Conservation (phyloP, 768 basidiomycete species). For the Tephrocybe rancida region DNA sequence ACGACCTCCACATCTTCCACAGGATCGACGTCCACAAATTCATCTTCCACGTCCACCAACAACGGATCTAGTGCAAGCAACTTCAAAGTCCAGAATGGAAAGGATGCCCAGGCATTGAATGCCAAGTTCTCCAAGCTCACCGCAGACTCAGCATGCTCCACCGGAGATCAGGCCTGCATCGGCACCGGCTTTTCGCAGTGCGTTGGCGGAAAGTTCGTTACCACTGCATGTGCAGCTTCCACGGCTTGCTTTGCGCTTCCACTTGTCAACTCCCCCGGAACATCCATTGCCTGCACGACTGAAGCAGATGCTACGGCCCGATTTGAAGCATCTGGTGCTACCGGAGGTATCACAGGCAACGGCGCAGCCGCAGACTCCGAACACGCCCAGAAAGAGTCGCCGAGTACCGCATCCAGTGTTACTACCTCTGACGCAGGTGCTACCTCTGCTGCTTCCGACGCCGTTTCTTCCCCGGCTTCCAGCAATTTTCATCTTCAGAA, state of each 20-base stretch:
- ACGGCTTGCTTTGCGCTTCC: slow-evolving; percentile 44
- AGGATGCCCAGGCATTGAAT: slow-evolving; percentile 40
- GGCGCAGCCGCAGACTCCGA: slow-evolving; percentile 1
- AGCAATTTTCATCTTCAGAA: slow-evolving; percentile 43
- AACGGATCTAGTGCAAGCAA: slow-evolving; percentile 7
- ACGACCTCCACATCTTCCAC: slow-evolving; percentile 9
- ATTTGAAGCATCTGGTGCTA: slow-evolving; percentile 37
- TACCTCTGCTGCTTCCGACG: slow-evolving; percentile 7
- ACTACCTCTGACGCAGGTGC: slow-evolving; percentile 13
- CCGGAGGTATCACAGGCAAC: slow-evolving; percentile 24
- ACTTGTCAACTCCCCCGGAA: slow-evolving; percentile 44
- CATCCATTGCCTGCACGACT: slow-evolving; percentile 42
- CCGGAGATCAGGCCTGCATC: slow-evolving; percentile 47
- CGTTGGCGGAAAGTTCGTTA: slow-evolving; percentile 39
- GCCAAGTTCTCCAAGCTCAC: slow-evolving; percentile 41
- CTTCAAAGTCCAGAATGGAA: slow-evolving; percentile 36
- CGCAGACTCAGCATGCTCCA: slow-evolving; percentile 37
- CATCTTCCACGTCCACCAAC: slow-evolving; percentile 16
- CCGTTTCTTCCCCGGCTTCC: slow-evolving; percentile 15
- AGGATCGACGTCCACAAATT: slow-evolving; percentile 9
- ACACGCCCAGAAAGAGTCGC: not conserved
- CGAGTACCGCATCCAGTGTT: not conserved
- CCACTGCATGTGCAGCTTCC: slow-evolving; percentile 27
- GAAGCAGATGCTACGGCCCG: slow-evolving; percentile 35
- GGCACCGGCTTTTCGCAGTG: slow-evolving; percentile 49